These are phyloP conservation scores for Zygosaccharomyces pseudobailii DNA, from an alignment of 1,139 yeast species.

Conservation along the genomic window DNA sequence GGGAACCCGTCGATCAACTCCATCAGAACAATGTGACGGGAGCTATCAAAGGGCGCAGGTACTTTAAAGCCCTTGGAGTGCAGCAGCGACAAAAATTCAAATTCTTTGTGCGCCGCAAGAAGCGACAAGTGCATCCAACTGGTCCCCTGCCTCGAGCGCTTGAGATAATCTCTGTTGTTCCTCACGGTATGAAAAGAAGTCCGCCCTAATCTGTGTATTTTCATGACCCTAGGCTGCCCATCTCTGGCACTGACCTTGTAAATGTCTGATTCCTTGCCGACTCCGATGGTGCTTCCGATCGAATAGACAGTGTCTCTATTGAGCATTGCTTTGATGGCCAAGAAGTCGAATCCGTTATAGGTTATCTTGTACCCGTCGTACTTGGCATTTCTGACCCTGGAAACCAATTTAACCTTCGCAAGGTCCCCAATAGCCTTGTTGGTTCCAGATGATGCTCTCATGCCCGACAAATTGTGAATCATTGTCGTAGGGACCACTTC, in stretches of 20 bases:
- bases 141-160: slow-evolving; percentile 47
- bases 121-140: slow-evolving; percentile 92
- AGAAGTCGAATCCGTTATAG: slow-evolving; percentile 83
- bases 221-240: slow-evolving; percentile 67
- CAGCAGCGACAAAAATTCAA: slow-evolving; percentile 75
- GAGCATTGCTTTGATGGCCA: slow-evolving; percentile 79
- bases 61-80: slow-evolving; percentile 74
- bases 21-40: slow-evolving; percentile 92
- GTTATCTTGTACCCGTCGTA: slow-evolving; percentile 92
- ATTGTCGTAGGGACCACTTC: slow-evolving; percentile 88
- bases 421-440: slow-evolving; percentile 76
- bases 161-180: slow-evolving; percentile 86
- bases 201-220: slow-evolving; percentile 89
- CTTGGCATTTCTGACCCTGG: slow-evolving; percentile 75
- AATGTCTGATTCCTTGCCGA: slow-evolving; percentile 96
- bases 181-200: slow-evolving; percentile 89
- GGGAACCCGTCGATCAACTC: slow-evolving; percentile 84
- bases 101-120: slow-evolving; percentile 89
- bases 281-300: slow-evolving; percentile 86
- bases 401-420: slow-evolving; percentile 76
- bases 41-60: slow-evolving; percentile 83
- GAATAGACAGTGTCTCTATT: slow-evolving; percentile 71
- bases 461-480: slow-evolving; percentile 74
- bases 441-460: slow-evolving; percentile 72
- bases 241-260: slow-evolving; percentile 72